Evolutionary conservation across 192 early-diverging fungal genomes (phyloP).

Genomic region (Coemansia sp.): DNA sequence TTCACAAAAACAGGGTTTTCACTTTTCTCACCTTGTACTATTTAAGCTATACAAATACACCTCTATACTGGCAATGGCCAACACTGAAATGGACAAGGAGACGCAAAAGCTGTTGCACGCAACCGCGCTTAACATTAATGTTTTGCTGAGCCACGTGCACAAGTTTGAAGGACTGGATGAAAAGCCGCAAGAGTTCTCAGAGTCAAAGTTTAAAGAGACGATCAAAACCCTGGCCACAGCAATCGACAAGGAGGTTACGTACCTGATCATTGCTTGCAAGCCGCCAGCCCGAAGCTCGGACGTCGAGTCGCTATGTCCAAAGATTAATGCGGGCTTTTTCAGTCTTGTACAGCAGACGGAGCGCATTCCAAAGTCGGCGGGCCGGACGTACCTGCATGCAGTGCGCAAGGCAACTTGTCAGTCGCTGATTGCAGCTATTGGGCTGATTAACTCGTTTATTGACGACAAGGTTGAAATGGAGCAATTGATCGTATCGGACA

Average conservation of each 20-base stretch:
- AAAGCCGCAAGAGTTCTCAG: slow-evolving; percentile 18
- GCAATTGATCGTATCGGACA: slow-evolving; percentile 20
- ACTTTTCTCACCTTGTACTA: neutral
- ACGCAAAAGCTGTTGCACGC: slow-evolving; percentile 39
- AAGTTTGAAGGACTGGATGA: slow-evolving; percentile 31
- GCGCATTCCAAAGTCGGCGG: slow-evolving; percentile 37
- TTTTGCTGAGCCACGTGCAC: slow-evolving; percentile 31
- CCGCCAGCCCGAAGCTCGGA: slow-evolving; percentile 41
- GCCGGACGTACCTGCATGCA: slow-evolving; percentile 32
- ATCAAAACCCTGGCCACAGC: slow-evolving; percentile 32
- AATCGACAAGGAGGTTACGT: slow-evolving; percentile 49
- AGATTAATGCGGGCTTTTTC: slow-evolving; percentile 50
- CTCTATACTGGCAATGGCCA: slow-evolving; percentile 6
- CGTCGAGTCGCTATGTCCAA: slow-evolving; percentile 39
- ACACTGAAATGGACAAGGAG: slow-evolving; percentile 20
- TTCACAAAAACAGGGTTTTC: neutral
- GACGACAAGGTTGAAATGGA: slow-evolving; percentile 31
- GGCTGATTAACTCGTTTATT: slow-evolving; percentile 46
- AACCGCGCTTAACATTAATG: slow-evolving; percentile 23
- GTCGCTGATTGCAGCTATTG: slow-evolving; percentile 28
- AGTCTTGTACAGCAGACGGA: slow-evolving; percentile 38
- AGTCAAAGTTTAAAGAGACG: slow-evolving; percentile 20
- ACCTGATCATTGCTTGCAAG: slow-evolving; percentile 50
- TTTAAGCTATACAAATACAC: neutral
- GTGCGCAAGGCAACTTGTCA: slow-evolving; percentile 34